Evolutionary conservation across 2,329 filamentous ascomycete genomes (phyloP).

Genomic region (Stachybotrys chlorohalonatus): DNA sequence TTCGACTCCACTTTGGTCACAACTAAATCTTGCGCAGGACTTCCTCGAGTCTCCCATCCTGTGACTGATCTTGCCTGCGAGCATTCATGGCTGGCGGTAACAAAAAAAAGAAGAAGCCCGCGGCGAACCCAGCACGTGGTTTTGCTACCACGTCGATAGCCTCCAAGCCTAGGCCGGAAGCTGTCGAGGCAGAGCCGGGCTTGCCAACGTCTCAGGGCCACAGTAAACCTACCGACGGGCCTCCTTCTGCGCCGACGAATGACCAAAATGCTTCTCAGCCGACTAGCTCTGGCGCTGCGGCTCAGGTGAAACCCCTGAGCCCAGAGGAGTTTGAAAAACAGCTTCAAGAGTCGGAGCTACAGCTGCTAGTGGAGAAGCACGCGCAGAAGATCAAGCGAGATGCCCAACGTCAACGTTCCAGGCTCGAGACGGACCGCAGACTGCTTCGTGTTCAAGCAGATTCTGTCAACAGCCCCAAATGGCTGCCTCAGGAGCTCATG

Average conservation of each 20-base stretch:
- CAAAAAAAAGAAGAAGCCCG: conserved; percentile 88
- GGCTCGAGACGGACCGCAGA: conserved; percentile 77
- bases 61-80: background rate
- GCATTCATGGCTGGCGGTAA: conserved; percentile 50
- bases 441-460: conserved; percentile 73
- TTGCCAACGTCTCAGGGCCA: conserved; percentile 4
- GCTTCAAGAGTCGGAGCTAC: conserved; percentile 82
- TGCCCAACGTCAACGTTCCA: conserved; percentile 63
- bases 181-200: conserved; percentile 25
- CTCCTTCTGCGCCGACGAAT: conserved; percentile 22
- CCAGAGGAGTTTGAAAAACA: conserved; percentile 87
- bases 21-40: background rate
- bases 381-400: conserved; percentile 72
- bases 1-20: background rate
- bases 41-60: background rate
- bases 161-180: conserved; percentile 66
- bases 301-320: conserved; percentile 46
- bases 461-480: conserved; percentile 61
- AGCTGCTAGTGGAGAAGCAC: conserved; percentile 78
- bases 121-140: conserved; percentile 78
- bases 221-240: conserved; percentile 16
- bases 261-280: conserved; percentile 14
- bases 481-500: conserved; percentile 73
- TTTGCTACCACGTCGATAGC: conserved; percentile 91
- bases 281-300: conserved; percentile 5